Evolutionary conservation across 192 early-diverging fungal genomes (phyloP).

Genomic region (Dimargaris cristalligena): DNA sequence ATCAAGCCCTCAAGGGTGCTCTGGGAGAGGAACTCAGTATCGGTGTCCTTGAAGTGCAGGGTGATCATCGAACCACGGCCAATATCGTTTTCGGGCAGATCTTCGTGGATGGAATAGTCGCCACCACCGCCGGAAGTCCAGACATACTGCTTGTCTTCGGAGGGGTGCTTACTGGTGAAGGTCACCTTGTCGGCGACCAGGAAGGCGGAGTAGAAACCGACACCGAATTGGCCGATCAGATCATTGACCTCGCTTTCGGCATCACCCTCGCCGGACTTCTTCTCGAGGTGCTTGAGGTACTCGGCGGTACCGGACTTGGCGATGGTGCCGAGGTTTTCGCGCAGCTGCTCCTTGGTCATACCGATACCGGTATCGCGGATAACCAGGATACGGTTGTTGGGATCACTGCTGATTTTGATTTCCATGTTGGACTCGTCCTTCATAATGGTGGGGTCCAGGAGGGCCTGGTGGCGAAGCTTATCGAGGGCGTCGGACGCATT

Average conservation of each 20-base stretch:
- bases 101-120: constrained; percentile 78
- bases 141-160: constrained; percentile 63
- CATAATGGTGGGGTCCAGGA: constrained; percentile 51
- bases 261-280: constrained; percentile 35
- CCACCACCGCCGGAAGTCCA: constrained; percentile 89
- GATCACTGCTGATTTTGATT: constrained; percentile 65
- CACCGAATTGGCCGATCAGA: constrained; percentile 97
- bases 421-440: constrained; percentile 50
- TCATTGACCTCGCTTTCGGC: constrained; percentile 37
- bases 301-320: constrained; percentile 94
- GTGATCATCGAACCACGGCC: constrained; percentile 90
- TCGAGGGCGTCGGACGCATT: constrained; percentile 95
- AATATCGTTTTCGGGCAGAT: constrained; percentile 77
- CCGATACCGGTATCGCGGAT: constrained; percentile 91
- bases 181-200: constrained; percentile 88
- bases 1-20: constrained; percentile 47
- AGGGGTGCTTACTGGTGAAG: constrained; percentile 74
- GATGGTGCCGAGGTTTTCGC: constrained; percentile 89
- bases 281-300: constrained; percentile 64
- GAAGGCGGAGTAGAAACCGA: constrained; percentile 97
- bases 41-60: constrained; percentile 78
- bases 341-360: constrained; percentile 80
- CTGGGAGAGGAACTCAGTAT: constrained; percentile 63
- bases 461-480: constrained; percentile 66
- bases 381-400: constrained; percentile 51